Evolutionary conservation across 345 rosid genomes (phyloP).

Genomic region (Euphorbia tirucalli): DNA sequence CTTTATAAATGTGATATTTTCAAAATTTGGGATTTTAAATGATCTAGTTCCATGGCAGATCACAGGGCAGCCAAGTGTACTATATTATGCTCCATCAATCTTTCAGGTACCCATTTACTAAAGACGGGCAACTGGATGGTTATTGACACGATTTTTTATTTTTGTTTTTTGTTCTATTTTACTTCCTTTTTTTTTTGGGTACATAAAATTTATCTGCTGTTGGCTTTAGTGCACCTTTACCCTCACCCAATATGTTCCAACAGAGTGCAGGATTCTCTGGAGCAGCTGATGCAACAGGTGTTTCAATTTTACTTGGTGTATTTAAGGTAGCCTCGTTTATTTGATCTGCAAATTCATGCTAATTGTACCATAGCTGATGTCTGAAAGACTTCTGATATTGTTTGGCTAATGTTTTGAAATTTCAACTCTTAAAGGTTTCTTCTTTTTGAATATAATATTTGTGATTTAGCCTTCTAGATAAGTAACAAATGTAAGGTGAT

Average conservation of each 20-base stretch:
- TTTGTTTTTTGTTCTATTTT: too few relatives aligned
- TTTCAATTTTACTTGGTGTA: slow-evolving; percentile 82
- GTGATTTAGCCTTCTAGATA: not conserved
- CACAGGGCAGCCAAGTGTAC: slow-evolving; percentile 97
- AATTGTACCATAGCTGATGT: not conserved
- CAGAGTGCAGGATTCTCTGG: slow-evolving; percentile 96
- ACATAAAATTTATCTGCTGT: slow-evolving; percentile 4
- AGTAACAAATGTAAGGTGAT: not conserved
- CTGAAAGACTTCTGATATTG: not conserved
- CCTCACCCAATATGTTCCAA: slow-evolving; percentile 26
- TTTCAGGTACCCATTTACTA: slow-evolving; percentile 57
- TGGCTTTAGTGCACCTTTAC: not conserved
- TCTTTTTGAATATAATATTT: not conserved
- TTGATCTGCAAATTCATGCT: too few relatives aligned
- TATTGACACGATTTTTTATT: not conserved
- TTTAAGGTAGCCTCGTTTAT: slow-evolving; percentile 55
- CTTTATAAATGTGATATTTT: not conserved
- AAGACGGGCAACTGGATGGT: too few relatives aligned
- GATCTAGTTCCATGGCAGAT: slow-evolving; percentile 50
- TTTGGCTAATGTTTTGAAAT: not conserved
- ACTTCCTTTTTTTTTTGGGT: too few relatives aligned
- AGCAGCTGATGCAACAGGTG: slow-evolving; percentile 95
- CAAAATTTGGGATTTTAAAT: slow-evolving; percentile 6
- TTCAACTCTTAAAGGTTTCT: not conserved
- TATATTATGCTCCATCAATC: slow-evolving; percentile 89